These are phyloP conservation scores for Sonneratia alba DNA, from an alignment of 345 rosid species.

Conservation along the genomic window DNA sequence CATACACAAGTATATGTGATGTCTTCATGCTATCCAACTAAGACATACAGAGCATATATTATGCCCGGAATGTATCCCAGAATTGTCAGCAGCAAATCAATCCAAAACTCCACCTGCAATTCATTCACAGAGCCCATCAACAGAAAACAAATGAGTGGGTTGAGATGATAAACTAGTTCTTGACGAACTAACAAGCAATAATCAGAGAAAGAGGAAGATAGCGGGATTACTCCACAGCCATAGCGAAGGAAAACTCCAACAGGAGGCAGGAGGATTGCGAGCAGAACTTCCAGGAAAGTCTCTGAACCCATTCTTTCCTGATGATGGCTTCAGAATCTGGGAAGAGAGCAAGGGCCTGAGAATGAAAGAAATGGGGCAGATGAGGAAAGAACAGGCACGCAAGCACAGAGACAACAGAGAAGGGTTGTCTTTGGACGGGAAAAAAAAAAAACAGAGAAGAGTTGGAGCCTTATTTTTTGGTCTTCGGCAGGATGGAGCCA, in stretches of 20 bases:
- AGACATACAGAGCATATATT: constrained; percentile 71
- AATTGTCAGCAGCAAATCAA: constrained; percentile 60
- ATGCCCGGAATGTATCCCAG: constrained; percentile 83
- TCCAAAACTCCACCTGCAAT: constrained; percentile 88
- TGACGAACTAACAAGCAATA: background rate
- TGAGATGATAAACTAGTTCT: background rate
- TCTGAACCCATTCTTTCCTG: constrained; percentile 46
- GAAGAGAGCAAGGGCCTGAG: background rate
- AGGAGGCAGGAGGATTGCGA: constrained; percentile 83
- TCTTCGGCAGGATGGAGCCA: no score
- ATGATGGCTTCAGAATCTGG: background rate
- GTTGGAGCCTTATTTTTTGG: no score
- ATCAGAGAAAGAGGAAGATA: background rate
- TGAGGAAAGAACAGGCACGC: background rate
- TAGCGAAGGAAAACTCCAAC: constrained; percentile 92
- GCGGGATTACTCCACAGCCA: constrained; percentile 62
- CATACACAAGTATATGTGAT: background rate
- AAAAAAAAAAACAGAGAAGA: no score
- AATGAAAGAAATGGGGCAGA: background rate
- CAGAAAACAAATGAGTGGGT: background rate
- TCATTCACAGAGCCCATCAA: background rate
- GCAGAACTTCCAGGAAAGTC: constrained; percentile 69
- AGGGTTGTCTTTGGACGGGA: no score
- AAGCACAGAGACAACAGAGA: background rate
- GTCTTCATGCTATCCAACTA: constrained; percentile 41